Conservation (phyloP, 2,329 filamentous ascomycete genomes). For the Aspergillus fischeri region DNA sequence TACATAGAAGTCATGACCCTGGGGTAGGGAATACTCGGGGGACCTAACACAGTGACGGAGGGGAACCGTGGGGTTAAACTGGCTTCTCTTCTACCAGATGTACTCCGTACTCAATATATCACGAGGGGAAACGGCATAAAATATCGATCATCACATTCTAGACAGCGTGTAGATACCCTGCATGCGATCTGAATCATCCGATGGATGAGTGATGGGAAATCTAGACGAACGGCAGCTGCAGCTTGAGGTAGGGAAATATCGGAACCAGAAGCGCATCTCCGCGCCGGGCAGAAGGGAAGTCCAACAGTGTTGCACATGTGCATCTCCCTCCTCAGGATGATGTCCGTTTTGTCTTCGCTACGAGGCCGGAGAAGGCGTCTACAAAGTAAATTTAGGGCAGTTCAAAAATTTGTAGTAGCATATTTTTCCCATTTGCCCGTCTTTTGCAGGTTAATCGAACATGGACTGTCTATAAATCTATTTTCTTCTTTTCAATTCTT, state of each 20-base stretch:
- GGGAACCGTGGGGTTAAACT: background rate
- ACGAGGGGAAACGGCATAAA: background rate
- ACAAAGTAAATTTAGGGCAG: too few relatives aligned
- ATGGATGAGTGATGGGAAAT: background rate
- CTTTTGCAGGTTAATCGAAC: slow-evolving; percentile 5
- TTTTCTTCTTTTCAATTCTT: slow-evolving; percentile 9
- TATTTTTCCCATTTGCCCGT: slow-evolving; percentile 8
- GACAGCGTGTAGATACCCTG: background rate
- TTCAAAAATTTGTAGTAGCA: background rate
- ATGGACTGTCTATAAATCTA: slow-evolving; percentile 19
- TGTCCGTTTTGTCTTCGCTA: too few relatives aligned
- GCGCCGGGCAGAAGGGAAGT: too few relatives aligned
- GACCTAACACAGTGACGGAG: background rate
- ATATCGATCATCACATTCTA: too few relatives aligned
- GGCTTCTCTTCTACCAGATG: background rate
- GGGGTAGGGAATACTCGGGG: background rate
- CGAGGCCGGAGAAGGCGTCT: too few relatives aligned
- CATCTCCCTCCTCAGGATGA: too few relatives aligned
- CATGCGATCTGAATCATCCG: background rate
- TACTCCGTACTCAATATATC: background rate
- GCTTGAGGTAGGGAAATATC: too few relatives aligned
- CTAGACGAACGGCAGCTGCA: too few relatives aligned
- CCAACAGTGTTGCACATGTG: too few relatives aligned
- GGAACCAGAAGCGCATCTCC: too few relatives aligned
- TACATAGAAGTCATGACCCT: too few relatives aligned